Evolutionary conservation across 2,329 filamentous ascomycete genomes (phyloP), one percentile per base, ranked within the genome.

Genomic region (Didymella keratinophila): DNA sequence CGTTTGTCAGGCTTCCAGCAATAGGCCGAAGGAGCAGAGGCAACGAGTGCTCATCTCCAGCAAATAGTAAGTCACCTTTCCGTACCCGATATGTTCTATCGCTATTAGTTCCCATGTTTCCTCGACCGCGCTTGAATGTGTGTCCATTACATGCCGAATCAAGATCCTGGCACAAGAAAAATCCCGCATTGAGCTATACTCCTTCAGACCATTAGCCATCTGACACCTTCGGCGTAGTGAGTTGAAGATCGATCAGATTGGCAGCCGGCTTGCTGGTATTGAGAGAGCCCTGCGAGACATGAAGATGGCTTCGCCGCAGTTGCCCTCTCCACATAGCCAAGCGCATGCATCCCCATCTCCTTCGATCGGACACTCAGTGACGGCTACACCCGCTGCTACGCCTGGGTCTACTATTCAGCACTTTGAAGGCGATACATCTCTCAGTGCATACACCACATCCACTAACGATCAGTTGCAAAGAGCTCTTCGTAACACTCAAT

Each of bases 201-300:
- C 12, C 25, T n/a, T 49, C n/a, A 21, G 12, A 8, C 34, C 12
- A 34, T 9, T 27, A 32, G 14, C 2, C 10, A 21, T 41, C 56
- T 58, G n/a, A 58, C 45, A 11, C 18, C 14, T 20, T 23, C 2
- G 2, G 7, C 37, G 4, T 44, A 79, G 76, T 56, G 77, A 78
- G 46, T 69, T 65, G 43, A 79, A 78, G 53, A 76, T 79, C 25
- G 76, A 78, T 36, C 65, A 68, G 1, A 76, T 77, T 39, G 72
- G 66, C n/a, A 51, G 56, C 25, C 54, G 60, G 41, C 52, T 69
- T 34, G 59, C 62, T 6, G 56, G 60, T 42, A 78, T 79, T 43
- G 74, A 76, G 55, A 50, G 61, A 41, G 53, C 62, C 4, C 62
- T 77, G 16, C 48, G 45, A 27, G 53, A 61, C 18, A 44, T 61